Evolutionary conservation across 805 yeast species (phyloP).

Genomic region (Starmera caribaea): DNA sequence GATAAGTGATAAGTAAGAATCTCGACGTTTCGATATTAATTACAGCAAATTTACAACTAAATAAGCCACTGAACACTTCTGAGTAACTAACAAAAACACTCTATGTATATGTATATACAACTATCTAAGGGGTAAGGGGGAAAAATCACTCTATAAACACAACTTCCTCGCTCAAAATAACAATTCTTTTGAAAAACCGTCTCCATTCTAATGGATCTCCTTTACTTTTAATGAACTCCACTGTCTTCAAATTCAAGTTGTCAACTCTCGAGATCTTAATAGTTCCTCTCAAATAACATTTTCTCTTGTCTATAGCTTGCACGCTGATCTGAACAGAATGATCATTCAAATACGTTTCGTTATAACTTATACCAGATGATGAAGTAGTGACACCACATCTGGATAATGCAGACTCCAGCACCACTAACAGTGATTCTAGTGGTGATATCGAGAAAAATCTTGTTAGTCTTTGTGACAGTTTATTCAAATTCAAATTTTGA

Average conservation of each 20-base stretch:
- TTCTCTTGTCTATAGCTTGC: slow-evolving; percentile 34
- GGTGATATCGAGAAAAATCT: slow-evolving; percentile 39
- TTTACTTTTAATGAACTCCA: slow-evolving; percentile 43
- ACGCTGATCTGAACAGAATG: slow-evolving; percentile 15
- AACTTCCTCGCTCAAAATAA: slow-evolving; percentile 47
- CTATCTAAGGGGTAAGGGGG: no score
- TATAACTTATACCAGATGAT: slow-evolving; percentile 7
- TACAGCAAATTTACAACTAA: no score
- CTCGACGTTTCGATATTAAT: no score
- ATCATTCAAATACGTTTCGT: slow-evolving; percentile 3
- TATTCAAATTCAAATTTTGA: slow-evolving; percentile 5
- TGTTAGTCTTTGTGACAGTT: slow-evolving; percentile 36
- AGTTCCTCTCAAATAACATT: slow-evolving; percentile 34
- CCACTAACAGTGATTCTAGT: slow-evolving; percentile 31
- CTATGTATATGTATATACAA: no score
- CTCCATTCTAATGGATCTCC: slow-evolving; percentile 77
- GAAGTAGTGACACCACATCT: slow-evolving; percentile 29
- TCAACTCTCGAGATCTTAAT: slow-evolving; percentile 32
- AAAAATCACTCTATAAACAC: slow-evolving; percentile 30
- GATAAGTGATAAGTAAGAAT: no score
- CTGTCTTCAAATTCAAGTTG: slow-evolving; percentile 31
- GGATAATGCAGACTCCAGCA: slow-evolving; percentile 31
- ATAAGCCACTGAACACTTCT: no score
- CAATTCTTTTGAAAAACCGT: slow-evolving; percentile 47
- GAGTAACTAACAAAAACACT: no score